Base-by-base conservation (phyloP, 2,329 filamentous ascomycete genomes). In the Ascochyta fabae region DNA sequence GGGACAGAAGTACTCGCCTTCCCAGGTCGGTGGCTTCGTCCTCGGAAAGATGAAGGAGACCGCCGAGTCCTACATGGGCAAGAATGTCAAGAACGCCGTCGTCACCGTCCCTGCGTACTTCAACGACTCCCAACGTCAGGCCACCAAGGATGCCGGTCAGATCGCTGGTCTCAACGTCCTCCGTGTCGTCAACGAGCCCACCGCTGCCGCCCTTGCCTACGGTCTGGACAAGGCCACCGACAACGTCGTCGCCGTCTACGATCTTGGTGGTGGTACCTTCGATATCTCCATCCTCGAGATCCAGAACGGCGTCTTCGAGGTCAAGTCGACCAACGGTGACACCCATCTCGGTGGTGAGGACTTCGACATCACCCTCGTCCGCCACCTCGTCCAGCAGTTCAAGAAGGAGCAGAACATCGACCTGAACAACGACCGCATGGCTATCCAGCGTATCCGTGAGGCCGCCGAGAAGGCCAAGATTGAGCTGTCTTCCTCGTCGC, bases 21-120 rank as follows among this genome's bases (percentile, higher is more conserved):
- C 93, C n/a, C 94, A 98, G 80, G 91, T 98, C 64, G 94, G 94
- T 86, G 94, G 93, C 75, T 96, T 97, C 79, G 85, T 97, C 66
- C 86, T 98, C 71, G 89, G 92, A 79, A 97, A 98, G 87, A 97
- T 97, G 94, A 97, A 96, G 88, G 94, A 97, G 85, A 98, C 94
- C 48, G 94, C 94, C 65, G 93, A 97, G 84, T 84, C 90, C 60
- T 96, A 96, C 82, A 86, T 96, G 65, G 87, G 90, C 81, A 96
- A 92, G 84, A 86, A 87, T 58, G 82, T 96, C 73, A 95, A 96
- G 86, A 96, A 98, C 77, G 94, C 92, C 70, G 94, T 98, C 59
- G 94, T 98, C 69, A 98, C 94, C 59, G 93, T 97, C 34, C 93
- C 93, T 62, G 93, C 93, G 71, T 98, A 98, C 86, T 98, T 98